phyloP scores from a whole-genome alignment of 2,329 filamentous ascomycete genomes.

The Colletotrichum godetiae region DNA sequence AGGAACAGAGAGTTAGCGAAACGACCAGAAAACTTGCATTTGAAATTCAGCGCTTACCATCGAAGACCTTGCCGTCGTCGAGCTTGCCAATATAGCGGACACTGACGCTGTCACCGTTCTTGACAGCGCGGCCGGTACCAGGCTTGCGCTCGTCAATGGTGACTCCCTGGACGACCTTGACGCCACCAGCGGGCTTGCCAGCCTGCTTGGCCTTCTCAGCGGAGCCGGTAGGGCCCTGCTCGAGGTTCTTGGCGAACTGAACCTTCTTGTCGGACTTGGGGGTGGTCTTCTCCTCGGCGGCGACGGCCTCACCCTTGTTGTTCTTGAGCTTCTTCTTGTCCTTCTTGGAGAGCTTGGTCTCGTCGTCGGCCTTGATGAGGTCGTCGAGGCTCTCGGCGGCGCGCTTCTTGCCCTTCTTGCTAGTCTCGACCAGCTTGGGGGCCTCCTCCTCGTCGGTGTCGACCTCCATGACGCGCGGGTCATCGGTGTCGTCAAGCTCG shows the following conservation, averaged over 20 bases:
- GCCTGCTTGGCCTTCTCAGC: constrained; percentile 56
- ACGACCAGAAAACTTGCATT: not conserved
- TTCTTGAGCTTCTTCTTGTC: constrained; percentile 99
- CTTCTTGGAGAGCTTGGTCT: constrained; percentile 91
- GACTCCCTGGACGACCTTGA: constrained; percentile 88
- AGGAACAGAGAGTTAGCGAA: constrained; percentile 33
- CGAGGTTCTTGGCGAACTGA: constrained; percentile 98
- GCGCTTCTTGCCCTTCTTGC: constrained; percentile 89
- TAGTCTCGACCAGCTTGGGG: constrained; percentile 64
- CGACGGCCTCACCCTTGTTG: constrained; percentile 91
- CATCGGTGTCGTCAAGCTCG: constrained; percentile 80
- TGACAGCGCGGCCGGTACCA: constrained; percentile 84
- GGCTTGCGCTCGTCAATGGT: constrained; percentile 96
- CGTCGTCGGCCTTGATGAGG: constrained; percentile 80
- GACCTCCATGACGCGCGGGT: constrained; percentile 87
- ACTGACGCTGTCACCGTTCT: constrained; percentile 89
- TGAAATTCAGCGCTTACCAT: constrained; percentile 76
- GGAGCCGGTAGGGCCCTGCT: constrained; percentile 90
- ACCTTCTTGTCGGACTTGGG: constrained; percentile 89
- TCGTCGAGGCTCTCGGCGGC: constrained; percentile 84
- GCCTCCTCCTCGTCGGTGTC: constrained; percentile 82
- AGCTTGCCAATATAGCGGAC: constrained; percentile 99
- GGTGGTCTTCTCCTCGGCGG: constrained; percentile 67
- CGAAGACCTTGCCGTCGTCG: constrained; percentile 93
- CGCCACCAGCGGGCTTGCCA: constrained; percentile 61